A percentile compares a stretch with the other conserved stretches of the same genome.
Conservation (phyloP, 176 grass and related monocot species). For the Panicum miliaceum region DNA sequence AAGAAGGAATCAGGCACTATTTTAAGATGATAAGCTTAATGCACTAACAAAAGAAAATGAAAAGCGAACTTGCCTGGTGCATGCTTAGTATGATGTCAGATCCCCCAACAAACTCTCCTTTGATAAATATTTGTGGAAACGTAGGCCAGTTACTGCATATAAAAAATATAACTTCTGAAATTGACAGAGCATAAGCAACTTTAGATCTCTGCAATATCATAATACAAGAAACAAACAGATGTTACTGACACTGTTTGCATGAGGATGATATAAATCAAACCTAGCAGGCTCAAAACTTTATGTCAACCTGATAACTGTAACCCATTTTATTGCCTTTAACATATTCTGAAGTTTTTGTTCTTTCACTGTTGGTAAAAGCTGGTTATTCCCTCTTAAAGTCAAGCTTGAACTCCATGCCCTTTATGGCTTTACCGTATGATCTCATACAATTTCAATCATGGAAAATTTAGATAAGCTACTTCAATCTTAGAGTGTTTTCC, state of each 20-base stretch:
- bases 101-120: conserved; percentile 92
- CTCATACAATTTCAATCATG: conserved; percentile 9
- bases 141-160: conserved; percentile 86
- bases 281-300: not conserved
- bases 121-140: conserved; percentile 98
- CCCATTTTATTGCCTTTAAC: not conserved
- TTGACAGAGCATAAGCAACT: not conserved
- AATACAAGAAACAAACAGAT: not conserved
- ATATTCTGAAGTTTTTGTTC: not conserved
- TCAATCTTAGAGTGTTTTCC: not conserved
- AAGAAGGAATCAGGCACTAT: not conserved
- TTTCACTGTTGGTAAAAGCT: not conserved
- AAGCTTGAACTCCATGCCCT: not conserved
- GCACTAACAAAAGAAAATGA: not conserved
- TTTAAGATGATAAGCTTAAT: conserved; percentile 25
- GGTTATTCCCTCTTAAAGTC: not conserved
- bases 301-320: not conserved
- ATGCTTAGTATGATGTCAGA: conserved; percentile 93
- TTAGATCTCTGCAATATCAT: not conserved
- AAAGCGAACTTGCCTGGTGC: conserved; percentile 75
- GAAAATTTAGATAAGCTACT: conserved; percentile 25
- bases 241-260: not conserved
- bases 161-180: conserved; percentile 19
- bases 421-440: not conserved
- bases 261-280: not conserved